Conservation (phyloP, 371 early-diverging fungal species). For the Mortierella sp. region DNA sequence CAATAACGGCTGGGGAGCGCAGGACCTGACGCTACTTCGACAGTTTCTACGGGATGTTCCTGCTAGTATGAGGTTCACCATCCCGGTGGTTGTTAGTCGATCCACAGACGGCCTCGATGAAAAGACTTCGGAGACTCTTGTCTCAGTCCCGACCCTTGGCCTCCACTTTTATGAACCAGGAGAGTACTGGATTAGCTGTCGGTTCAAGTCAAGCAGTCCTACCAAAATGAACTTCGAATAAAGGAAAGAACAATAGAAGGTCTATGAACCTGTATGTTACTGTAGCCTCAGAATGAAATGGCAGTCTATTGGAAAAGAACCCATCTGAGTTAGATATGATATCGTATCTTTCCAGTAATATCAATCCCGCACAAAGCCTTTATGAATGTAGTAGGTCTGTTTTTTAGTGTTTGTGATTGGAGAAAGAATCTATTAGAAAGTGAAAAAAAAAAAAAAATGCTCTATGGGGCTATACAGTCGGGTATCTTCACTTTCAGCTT, state of each 20-base stretch:
- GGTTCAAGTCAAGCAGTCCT: conserved; percentile 22
- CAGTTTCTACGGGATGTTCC: conserved; percentile 21
- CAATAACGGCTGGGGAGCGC: not conserved
- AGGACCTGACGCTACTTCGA: conserved; percentile 6
- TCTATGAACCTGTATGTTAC: no score
- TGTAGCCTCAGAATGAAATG: no score
- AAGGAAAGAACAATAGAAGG: no score
- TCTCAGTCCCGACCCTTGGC: conserved; percentile 31
- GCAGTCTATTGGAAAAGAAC: no score
- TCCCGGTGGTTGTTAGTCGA: conserved; percentile 19
- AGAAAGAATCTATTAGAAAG: no score
- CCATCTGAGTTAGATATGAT: no score
- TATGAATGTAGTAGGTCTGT: no score
- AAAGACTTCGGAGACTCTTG: not conserved
- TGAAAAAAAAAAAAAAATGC: not conserved
- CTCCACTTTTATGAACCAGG: conserved; percentile 12
- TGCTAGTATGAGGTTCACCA: conserved; percentile 18
- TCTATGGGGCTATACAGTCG: conserved; percentile 23
- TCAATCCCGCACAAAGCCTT: no score
- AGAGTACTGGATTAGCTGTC: conserved; percentile 3
- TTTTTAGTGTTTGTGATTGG: no score
- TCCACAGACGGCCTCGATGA: not conserved
- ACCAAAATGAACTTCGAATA: not conserved
- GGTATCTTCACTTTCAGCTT: conserved; percentile 49
- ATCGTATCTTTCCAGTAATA: no score